Evolutionary conservation across 2,329 filamentous ascomycete species (phyloP), one percentile per base, ranked within the genome.

Genomic region (Lachnellula occidentalis): DNA sequence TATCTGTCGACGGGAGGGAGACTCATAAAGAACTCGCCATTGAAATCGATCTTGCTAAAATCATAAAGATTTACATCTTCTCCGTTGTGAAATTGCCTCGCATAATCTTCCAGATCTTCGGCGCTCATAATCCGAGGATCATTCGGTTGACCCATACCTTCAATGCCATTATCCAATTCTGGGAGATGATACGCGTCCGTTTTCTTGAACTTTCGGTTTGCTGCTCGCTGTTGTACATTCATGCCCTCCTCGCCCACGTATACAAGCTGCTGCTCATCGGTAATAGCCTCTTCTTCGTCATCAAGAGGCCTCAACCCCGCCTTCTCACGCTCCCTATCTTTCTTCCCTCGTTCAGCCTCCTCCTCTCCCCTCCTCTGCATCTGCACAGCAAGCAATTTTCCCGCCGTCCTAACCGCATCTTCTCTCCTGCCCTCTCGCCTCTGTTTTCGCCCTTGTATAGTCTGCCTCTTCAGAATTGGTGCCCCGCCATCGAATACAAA

Each of bases 401-500:
- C 91, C 0, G 95, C 94, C 2, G 94, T 99, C 58, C 88, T 79
- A 1, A 87, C 86, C 1, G 94, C 94, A 88, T 99, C 94, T 61
- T 99, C 94, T 46, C 92, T 81, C 55, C 92, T 79, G 0, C 92
- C 94, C 69, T 99, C 94, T 36, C 94, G 80, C 57, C 91, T 80
- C 56, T 81, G 80, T 70, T 92, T 91, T 42, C 94, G 79, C 50
- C 79, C 82, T 57, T 83, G 83, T 57, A 99, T 92, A 0, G 94
- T 99, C 70, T 95, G 88, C 54, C 92, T 80, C 76, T 99, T 99
- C 60, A 99, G 78, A 2, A 83, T 78, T 0, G 95, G 95, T 0
- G 94, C 95, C 43, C 92, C 94, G 57, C 95, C 94, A 73, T 99
- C 94, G 70, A 99, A 99, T 14, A 99, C 92, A 70, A 99, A 99